Conservation (phyloP, 129 eudicot species). For the Smallanthus sonchifolius region DNA sequence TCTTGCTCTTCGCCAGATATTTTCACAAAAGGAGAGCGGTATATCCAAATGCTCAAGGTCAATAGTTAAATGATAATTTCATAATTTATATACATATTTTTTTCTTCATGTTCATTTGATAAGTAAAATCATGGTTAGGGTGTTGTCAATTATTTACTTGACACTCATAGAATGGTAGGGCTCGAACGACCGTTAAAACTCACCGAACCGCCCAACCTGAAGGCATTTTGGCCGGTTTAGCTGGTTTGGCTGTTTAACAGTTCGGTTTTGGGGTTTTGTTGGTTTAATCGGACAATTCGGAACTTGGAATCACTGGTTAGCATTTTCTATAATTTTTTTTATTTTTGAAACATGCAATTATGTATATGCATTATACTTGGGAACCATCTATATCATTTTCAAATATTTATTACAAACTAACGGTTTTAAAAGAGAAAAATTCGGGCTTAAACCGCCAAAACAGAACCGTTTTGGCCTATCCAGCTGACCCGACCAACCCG, state of each 20-base stretch:
- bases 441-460: not conserved
- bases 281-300: not conserved
- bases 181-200: not conserved
- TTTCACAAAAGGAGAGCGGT: constrained; percentile 25
- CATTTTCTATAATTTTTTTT: not conserved
- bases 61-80: not conserved
- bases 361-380: not conserved
- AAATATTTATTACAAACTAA: not conserved
- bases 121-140: not conserved
- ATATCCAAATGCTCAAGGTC: constrained; percentile 42
- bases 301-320: not conserved
- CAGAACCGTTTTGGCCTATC: not conserved
- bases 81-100: not conserved
- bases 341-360: not conserved
- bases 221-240: not conserved
- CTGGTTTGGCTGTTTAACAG: not conserved
- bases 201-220: not conserved
- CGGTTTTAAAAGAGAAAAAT: not conserved
- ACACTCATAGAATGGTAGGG: not conserved
- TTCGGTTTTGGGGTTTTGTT: not conserved
- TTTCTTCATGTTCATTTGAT: not conserved
- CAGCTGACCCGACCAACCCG: not conserved
- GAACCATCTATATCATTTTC: not conserved
- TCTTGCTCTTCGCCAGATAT: constrained; percentile 64
- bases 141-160: not conserved